Evolutionary conservation across 176 grass and related monocot species (phyloP).

Genomic region (Triticum dicoccoides): DNA sequence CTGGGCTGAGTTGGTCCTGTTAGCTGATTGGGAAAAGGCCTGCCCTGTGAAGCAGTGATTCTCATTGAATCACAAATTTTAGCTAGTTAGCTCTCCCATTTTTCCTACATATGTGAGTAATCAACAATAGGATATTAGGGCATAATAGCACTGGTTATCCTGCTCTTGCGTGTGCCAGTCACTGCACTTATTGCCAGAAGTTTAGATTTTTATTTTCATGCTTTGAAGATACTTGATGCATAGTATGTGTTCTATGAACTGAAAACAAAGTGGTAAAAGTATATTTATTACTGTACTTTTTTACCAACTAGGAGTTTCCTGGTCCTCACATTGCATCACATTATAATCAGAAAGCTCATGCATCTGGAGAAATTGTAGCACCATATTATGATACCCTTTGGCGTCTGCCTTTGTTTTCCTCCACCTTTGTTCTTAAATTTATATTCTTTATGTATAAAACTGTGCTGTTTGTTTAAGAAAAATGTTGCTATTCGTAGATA

Average conservation of each 20-base stretch:
- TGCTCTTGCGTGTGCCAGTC: background rate
- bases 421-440: background rate
- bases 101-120: background rate
- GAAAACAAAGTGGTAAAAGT: background rate
- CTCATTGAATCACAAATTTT: background rate
- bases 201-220: background rate
- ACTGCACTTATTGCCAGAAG: background rate
- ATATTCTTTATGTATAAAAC: background rate
- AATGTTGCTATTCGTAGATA: background rate
- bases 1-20: background rate
- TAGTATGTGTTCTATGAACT: background rate
- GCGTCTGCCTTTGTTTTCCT: background rate
- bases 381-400: background rate
- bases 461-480: background rate
- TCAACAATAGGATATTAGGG: constrained; percentile 6
- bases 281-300: background rate
- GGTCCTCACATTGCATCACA: background rate
- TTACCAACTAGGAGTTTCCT: background rate
- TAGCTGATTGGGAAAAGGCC: background rate
- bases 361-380: background rate
- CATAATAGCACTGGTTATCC: background rate
- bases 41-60: background rate
- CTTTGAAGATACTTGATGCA: background rate
- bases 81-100: background rate
- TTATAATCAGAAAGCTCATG: background rate